A percentile compares a stretch with the other conserved stretches of the same genome.
Evolutionary conservation across 2,329 filamentous ascomycete genomes (phyloP).

Genomic region (Elsinoe arachidis): DNA sequence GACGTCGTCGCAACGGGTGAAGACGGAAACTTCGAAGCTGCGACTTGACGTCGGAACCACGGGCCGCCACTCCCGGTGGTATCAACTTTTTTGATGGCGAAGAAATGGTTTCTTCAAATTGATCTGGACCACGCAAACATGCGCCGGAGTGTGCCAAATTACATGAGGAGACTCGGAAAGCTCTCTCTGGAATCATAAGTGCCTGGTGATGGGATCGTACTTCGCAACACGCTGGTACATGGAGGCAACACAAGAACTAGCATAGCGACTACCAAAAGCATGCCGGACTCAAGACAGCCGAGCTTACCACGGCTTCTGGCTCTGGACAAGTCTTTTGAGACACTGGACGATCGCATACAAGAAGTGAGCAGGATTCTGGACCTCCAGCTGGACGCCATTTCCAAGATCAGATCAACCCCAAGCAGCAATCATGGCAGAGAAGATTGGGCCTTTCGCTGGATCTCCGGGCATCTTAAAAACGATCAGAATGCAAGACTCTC

Average conservation of each 20-base stretch:
- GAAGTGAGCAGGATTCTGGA: constrained; percentile 34
- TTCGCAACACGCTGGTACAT: too few relatives aligned
- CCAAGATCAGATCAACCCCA: not conserved
- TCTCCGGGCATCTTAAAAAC: constrained; percentile 51
- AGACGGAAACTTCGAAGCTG: constrained; percentile 3
- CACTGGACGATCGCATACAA: constrained; percentile 32
- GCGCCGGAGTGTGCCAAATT: not conserved
- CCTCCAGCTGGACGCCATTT: constrained; percentile 16
- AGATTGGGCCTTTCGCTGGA: constrained; percentile 60
- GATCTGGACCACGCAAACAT: not conserved
- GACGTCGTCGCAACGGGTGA: constrained; percentile 4
- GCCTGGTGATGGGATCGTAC: too few relatives aligned
- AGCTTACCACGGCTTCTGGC: constrained; percentile 30
- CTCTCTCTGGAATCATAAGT: not conserved
- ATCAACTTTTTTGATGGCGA: constrained; percentile 5
- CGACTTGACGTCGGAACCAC: not conserved
- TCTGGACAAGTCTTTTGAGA: constrained; percentile 31
- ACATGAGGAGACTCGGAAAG: not conserved
- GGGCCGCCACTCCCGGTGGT: not conserved
- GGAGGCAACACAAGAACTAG: too few relatives aligned
- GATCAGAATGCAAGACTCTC: constrained; percentile 35
- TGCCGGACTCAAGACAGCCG: not conserved
- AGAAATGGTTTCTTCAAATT: not conserved
- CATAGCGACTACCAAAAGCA: not conserved
- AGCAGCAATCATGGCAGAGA: constrained; percentile 34